Conservation (phyloP, 768 basidiomycete species). For the Pulveroboletus sp. region DNA sequence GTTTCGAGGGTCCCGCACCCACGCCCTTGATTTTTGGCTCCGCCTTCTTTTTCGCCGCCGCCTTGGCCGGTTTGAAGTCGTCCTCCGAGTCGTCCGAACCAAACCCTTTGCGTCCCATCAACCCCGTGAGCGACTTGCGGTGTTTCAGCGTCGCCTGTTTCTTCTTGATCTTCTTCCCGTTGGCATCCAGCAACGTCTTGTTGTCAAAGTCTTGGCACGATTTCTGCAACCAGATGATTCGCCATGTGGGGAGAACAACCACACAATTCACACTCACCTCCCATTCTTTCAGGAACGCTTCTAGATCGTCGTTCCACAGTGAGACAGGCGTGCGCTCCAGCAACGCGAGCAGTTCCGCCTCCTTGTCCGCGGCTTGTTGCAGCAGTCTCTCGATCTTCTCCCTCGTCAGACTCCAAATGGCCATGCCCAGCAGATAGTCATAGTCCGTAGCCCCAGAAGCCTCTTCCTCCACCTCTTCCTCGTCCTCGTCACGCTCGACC, state of each 20-base stretch:
- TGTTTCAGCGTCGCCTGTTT: slow-evolving; percentile 54
- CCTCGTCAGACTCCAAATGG: slow-evolving; percentile 90
- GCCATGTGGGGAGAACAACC: not conserved
- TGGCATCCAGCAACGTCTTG: slow-evolving; percentile 43
- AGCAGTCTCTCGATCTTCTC: slow-evolving; percentile 91
- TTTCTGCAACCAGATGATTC: slow-evolving; percentile 30
- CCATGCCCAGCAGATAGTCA: slow-evolving; percentile 93
- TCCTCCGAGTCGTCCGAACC: slow-evolving; percentile 45
- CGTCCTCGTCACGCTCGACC: slow-evolving; percentile 49
- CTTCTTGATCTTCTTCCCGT: slow-evolving; percentile 51
- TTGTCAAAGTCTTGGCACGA: slow-evolving; percentile 41
- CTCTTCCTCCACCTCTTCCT: slow-evolving; percentile 39
- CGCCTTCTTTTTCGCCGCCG: slow-evolving; percentile 38
- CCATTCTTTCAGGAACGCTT: slow-evolving; percentile 80
- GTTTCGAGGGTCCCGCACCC: slow-evolving; percentile 40
- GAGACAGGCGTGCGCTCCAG: slow-evolving; percentile 75
- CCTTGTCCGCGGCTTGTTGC: slow-evolving; percentile 77
- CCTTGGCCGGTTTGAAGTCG: slow-evolving; percentile 53
- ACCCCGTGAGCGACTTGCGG: slow-evolving; percentile 48
- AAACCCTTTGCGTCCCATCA: slow-evolving; percentile 34
- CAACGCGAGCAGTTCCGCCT: slow-evolving; percentile 71
- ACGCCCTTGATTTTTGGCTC: slow-evolving; percentile 25
- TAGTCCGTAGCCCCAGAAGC: slow-evolving; percentile 59
- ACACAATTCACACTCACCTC: slow-evolving; percentile 49
- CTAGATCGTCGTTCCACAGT: slow-evolving; percentile 89